Evolutionary conservation across 495 filamentous ascomycete genomes (phyloP), one percentile per base, ranked within the genome.

Genomic region (Aspergillus coremiiformis): DNA sequence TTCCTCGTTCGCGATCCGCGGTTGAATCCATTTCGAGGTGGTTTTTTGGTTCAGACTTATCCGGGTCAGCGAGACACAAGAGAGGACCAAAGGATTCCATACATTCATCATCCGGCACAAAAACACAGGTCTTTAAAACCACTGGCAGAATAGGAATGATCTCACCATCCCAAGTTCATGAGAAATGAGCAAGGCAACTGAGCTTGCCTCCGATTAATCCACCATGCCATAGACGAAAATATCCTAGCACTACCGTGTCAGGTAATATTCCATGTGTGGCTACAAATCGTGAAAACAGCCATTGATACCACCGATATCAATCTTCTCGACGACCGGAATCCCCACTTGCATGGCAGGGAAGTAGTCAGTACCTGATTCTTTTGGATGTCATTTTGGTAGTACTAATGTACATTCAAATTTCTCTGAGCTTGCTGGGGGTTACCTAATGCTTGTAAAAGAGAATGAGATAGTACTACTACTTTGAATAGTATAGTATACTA

Each of bases 121-220:
- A 76, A 6, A 74, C 78, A 41, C 84, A 76, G 8, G 68, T 62
- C 15, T 77, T 69, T 9, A 93, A 68, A 0, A 85, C 80, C 53
- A 87, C 88, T 0, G 89, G 89, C 15, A 94, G 77, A 21, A 92
- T 85, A 3, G 88, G 89, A 5, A 92, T 79, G 33, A 92, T 81
- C 76, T 78, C 53, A 39, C 19, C 32, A 17, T 1, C 12, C 6
- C 47, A 9, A 1, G 10, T 47, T 29, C 9, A 56, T 41, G 39
- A 49, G 20, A 45, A 49, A 21, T 4, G 11, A 2, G 17, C 19
- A 20, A 9, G 5, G 20, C 11, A 21, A 17, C 11, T 21, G 7
- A 37, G 12, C 14, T 37, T 7, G 33, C 14, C 14, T 37, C n/a
- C n/a, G n/a, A n/a, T n/a, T 22, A 27, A 32, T 85, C 69, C 24